Percentiles rank a stretch among this genome's conserved stretches.
Conservation (phyloP, 176 grass and related monocot species). For the Lolium perenne region DNA sequence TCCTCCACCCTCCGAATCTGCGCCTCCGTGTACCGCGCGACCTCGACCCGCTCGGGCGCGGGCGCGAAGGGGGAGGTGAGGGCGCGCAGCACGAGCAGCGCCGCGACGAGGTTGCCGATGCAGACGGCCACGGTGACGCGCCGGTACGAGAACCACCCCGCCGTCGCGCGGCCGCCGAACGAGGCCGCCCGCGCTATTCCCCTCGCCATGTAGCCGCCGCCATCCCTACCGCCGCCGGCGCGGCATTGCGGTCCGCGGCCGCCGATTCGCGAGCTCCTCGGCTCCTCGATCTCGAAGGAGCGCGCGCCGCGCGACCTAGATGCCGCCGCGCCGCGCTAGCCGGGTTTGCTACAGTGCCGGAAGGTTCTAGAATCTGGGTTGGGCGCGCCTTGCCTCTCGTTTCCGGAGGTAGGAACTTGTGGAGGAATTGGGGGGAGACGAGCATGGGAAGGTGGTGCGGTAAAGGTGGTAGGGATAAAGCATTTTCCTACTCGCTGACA, state of each 20-base stretch:
- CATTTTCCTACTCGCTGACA: background rate
- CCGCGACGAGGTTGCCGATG: conserved; percentile 73
- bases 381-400: background rate
- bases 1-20: conserved; percentile 80
- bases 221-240: conserved; percentile 54
- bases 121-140: conserved; percentile 78
- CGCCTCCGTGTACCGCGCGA: conserved; percentile 61
- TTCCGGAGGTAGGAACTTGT: background rate
- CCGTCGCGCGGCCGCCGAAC: conserved; percentile 49
- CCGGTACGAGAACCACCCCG: conserved; percentile 74
- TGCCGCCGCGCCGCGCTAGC: background rate
- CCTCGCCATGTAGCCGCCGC: conserved; percentile 65
- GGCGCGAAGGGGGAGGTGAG: conserved; percentile 47
- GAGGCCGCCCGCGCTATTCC: conserved; percentile 48
- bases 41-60: conserved; percentile 35
- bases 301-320: background rate
- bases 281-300: conserved; percentile 41
- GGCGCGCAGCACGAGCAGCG: conserved; percentile 79
- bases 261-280: conserved; percentile 32
- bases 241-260: conserved; percentile 47
- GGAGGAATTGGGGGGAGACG: background rate
- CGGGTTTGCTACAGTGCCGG: background rate
- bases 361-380: conserved; percentile 27
- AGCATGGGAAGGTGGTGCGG: conserved; percentile 4
- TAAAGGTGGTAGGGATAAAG: conserved; percentile 11